Evolutionary conservation across 371 early-diverging fungal genomes (phyloP), one percentile per base, ranked within the genome.

Genomic region (Chytridium lagenaria): DNA sequence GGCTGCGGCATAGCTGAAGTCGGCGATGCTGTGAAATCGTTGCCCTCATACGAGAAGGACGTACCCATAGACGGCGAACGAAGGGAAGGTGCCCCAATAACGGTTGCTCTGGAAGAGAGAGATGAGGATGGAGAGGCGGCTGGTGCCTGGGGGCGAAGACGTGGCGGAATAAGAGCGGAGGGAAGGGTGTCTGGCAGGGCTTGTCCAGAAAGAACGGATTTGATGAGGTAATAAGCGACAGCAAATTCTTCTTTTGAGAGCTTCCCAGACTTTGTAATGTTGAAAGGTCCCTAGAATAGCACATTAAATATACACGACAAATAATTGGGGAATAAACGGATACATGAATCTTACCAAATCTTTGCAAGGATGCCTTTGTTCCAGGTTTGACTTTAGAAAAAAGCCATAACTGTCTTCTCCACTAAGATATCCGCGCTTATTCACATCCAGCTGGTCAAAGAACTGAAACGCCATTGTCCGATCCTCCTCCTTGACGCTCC

Each of bases 401-500:
- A 85, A 79, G 12, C 51, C 66, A 34, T 77, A 85, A 37, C 76
- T 69, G 10, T 85, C 83, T 59, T 76, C 77, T 72, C 83, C 84
- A 34, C 72, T 81, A 26, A 89, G 59, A 68, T 72, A 71, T 10
- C 89, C 89, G 59, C 78, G 74, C 67, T 82, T 84, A 0, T 26
- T 77, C 22, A 39, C 75, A 77, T 95, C 97, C 34, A 95, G 74
- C 49, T 75, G 83, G 49, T 85, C 87, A 81, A 95, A 96, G 73
- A 86, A 91, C 39, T 80, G 77, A 69, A 90, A 90, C 63, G 87
- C 93, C 66, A 88, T 88, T n/a, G 84, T 80, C 74, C 89, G 87
- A 69, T 94, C 94, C 36, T 89, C 89, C 0, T 86, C 77, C 15
- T 90, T 83, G 1, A 94, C 81, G 59, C 89, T 91, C 94, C 94